These are phyloP conservation scores for Colletotrichum sp. DNA, from an alignment of 2,329 filamentous ascomycete species.

Conservation along the genomic window DNA sequence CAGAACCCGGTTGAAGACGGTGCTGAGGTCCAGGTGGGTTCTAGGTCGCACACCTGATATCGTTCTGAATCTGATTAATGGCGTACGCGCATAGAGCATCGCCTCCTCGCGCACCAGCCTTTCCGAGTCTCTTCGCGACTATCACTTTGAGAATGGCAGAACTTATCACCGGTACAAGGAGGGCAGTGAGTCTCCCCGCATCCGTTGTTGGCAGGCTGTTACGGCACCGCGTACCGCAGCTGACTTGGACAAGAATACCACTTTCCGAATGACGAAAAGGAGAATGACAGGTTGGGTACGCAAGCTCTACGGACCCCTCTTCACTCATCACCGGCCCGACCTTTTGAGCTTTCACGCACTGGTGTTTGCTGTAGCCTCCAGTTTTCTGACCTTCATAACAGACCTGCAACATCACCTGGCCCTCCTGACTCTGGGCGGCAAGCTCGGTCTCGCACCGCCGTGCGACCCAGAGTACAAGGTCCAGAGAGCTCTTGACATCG, in stretches of 20 bases:
- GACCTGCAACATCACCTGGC: slow-evolving; percentile 42
- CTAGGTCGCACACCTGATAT: not conserved
- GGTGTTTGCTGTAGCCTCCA: no score
- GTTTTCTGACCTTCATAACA: not conserved
- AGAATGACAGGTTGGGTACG: slow-evolving; percentile 13
- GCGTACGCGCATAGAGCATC: not conserved
- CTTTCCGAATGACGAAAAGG: slow-evolving; percentile 16
- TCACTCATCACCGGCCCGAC: not conserved
- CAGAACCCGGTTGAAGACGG: not conserved
- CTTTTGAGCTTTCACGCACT: no score
- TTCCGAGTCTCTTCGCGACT: slow-evolving; percentile 31
- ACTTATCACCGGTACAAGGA: slow-evolving; percentile 25
- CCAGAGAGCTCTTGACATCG: slow-evolving; percentile 27
- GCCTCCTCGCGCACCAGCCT: slow-evolving; percentile 31
- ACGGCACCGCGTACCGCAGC: not conserved
- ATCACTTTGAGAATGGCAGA: slow-evolving; percentile 1
- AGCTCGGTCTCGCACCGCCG: slow-evolving; percentile 27
- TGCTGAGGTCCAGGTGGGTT: not conserved
- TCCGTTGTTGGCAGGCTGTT: not conserved
- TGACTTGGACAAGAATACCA: slow-evolving; percentile 3
- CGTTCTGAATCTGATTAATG: not conserved
- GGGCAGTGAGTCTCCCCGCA: not conserved
- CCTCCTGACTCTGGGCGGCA: slow-evolving; percentile 33
- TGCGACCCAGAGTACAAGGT: slow-evolving; percentile 22
- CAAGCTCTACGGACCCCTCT: accelerated